A percentile compares a stretch with the other conserved stretches of the same genome.
Conservation (phyloP, 805 yeast genomes). For the Phaffomyces antillensis region DNA sequence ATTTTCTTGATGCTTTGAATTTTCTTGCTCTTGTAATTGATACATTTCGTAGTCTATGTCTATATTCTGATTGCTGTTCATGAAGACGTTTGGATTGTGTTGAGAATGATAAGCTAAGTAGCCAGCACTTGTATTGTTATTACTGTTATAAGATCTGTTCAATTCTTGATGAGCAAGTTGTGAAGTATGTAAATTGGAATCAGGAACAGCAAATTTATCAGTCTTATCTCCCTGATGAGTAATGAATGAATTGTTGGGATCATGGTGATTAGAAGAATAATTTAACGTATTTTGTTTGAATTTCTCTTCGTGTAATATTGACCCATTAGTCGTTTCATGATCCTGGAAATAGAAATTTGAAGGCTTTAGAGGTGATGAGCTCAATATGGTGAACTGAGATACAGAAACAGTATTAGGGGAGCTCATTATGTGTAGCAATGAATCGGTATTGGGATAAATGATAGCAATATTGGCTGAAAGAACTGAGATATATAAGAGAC, state of each 20-base stretch:
- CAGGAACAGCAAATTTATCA: constrained; percentile 3
- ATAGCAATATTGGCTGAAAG: background rate
- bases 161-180: background rate
- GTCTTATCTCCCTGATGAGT: background rate
- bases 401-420: constrained; percentile 12
- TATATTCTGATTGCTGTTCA: constrained; percentile 3
- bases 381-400: constrained; percentile 15
- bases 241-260: background rate
- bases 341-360: constrained; percentile 13
- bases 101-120: constrained; percentile 3
- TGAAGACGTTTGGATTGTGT: constrained; percentile 24
- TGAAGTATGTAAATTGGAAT: background rate
- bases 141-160: background rate
- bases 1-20: background rate
- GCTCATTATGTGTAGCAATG: constrained; percentile 7
- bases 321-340: constrained; percentile 1
- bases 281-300: constrained; percentile 3
- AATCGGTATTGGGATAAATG: background rate
- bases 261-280: background rate
- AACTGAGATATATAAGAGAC: background rate
- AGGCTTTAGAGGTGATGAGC: constrained; percentile 15
- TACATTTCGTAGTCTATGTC: background rate
- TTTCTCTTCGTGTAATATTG: constrained; percentile 7
- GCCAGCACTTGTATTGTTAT: background rate
- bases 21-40: constrained; percentile 25